Base-by-base conservation (phyloP, 129 eudicot genomes). In the Sambucus nigra region DNA sequence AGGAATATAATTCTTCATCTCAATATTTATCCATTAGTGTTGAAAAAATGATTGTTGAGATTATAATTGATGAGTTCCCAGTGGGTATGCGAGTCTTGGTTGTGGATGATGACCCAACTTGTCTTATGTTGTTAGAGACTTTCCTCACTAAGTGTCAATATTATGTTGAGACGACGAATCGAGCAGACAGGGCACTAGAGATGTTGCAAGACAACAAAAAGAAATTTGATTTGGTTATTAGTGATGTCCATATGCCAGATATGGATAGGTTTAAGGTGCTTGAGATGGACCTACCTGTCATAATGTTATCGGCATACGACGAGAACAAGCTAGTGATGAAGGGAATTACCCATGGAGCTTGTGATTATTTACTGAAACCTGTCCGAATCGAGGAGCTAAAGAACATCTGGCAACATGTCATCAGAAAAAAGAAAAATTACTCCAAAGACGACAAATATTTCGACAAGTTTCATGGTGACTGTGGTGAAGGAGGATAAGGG, bases 241-340 rank as follows among this genome's bases (percentile, higher is more conserved):
- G 83, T 54, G 88, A 80, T 69, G 88, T 80, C 42, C 83, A 72
- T 55, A 80, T 80, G 88, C 88, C 88, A 18, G 88, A 80, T 55
- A 80, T 80, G 83, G 83, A 80, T 65, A 83, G 88, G 11, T 80
- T 80, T 53, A 80, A 80, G 71, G 71, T 80, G 59, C 88, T 80
- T 51, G 83, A 76, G 59, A 76, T 80, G 83, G 83, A 81, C 68
- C 69, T 81, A 0, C 88, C 88, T 39, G 88, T 81, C 40, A 81
- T 81, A 52, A 81, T 81, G 88, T 60, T 81, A 67, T 81, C 88
- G 31, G 84, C 84, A 40, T 18, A 71, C 45, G 84, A 74, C 20
- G 88, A 81, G 55, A 73, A 71, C 18, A 70, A 73, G 63, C 77
- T 67, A 47, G 88, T 81, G 23, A 81, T 81, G 88, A 81, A 81